Percentiles rank a stretch among this genome's conserved stretches.
phyloP scores from a whole-genome alignment of 2,329 filamentous ascomycete genomes.

The Penicillium sp. region DNA sequence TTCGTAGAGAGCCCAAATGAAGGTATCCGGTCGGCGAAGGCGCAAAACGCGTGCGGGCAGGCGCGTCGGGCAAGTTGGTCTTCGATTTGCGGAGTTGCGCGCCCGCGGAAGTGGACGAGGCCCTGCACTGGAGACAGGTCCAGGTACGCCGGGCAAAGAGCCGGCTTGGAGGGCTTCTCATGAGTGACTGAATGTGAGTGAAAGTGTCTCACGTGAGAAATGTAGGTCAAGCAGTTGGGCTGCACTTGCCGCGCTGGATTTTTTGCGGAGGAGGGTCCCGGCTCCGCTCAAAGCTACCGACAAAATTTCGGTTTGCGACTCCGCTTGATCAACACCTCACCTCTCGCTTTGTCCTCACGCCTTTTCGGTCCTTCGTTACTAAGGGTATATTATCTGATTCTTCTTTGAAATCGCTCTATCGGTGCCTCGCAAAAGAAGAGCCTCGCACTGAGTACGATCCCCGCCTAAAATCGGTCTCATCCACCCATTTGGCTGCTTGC shows the following conservation, averaged over 20 bases:
- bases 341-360: not conserved
- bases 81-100: slow-evolving; percentile 32
- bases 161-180: slow-evolving; percentile 28
- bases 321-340: slow-evolving; percentile 10
- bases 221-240: not conserved
- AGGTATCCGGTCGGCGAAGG: slow-evolving; percentile 93
- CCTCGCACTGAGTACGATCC: slow-evolving; percentile 7
- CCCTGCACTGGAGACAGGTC: slow-evolving; percentile 38
- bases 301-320: slow-evolving; percentile 23
- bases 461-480: not conserved
- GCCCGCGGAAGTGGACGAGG: slow-evolving; percentile 29
- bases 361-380: not conserved
- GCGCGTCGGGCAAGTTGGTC: slow-evolving; percentile 48
- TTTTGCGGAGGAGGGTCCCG: slow-evolving; percentile 21
- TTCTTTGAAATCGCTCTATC: not conserved
- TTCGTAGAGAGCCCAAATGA: slow-evolving; percentile 86
- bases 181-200: slow-evolving; percentile 11
- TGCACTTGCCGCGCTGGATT: slow-evolving; percentile 2
- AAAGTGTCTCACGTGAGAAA: not conserved
- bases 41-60: slow-evolving; percentile 81
- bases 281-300: slow-evolving; percentile 23
- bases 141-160: slow-evolving; percentile 33
- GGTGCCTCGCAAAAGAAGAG: not conserved
- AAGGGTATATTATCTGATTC: not conserved
- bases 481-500: slow-evolving; percentile 4